Conservation (phyloP, 805 yeast genomes). For the Sungouiozyma ichnusensis region DNA sequence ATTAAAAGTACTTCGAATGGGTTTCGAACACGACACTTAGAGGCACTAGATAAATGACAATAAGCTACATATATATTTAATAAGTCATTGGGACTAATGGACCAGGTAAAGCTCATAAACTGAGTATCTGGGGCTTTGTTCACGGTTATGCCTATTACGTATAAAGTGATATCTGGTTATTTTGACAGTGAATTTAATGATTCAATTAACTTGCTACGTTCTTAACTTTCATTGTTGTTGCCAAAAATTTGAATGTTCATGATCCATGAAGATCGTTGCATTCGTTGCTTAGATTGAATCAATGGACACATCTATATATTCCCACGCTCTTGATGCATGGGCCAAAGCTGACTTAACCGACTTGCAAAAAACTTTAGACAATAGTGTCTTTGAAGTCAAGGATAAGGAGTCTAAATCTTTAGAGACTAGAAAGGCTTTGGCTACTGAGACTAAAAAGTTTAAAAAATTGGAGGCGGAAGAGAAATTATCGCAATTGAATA, state of each 20-base stretch:
- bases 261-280: too few species aligned
- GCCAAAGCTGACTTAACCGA: conserved; percentile 57
- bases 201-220: too few species aligned
- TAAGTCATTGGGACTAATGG: too few species aligned
- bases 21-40: too few species aligned
- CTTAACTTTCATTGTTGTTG: too few species aligned
- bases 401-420: conserved; percentile 59
- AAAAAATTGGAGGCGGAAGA: conserved; percentile 57
- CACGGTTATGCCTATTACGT: neutral
- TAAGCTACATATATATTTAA: too few species aligned
- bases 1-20: too few species aligned
- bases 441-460: conserved; percentile 73
- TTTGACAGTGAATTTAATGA: too few species aligned
- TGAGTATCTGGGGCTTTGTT: too few species aligned
- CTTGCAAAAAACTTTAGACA: conserved; percentile 65
- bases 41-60: too few species aligned
- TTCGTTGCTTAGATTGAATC: neutral
- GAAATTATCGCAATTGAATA: conserved; percentile 38
- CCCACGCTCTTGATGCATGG: conserved; percentile 62
- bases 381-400: conserved; percentile 61
- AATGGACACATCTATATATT: conserved; percentile 26
- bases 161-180: neutral
- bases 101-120: too few species aligned
- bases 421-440: conserved; percentile 62
- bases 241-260: too few species aligned